Base-by-base conservation (phyloP, 2,329 filamentous ascomycete species). In the Epichloe sibirici region DNA sequence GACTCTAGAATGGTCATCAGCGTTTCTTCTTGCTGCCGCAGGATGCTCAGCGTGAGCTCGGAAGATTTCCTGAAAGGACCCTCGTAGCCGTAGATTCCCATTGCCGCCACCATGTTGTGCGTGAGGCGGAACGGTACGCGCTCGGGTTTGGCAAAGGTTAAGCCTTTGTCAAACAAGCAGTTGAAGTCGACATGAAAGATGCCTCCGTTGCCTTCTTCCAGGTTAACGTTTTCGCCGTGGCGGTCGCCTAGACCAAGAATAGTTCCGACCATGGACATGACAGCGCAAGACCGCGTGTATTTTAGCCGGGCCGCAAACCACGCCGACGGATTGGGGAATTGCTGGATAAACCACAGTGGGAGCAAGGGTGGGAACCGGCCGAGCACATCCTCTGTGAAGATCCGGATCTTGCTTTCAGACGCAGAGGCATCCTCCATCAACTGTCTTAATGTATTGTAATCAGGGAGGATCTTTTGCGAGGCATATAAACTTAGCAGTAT, bases 251-350 rank as follows among this genome's bases (percentile, higher is more conserved):
- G 76, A 0, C 86, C 93, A 4, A 99, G 78, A 48, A 97, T 90
- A 53, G 95, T 94, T 48, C 93, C 93, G 4, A 95, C 89, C 81
- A 99, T 98, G n/a, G 90, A 95, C 90, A 98, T 98, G 59, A 98
- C 93, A 11, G 94, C 93, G 62, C 88, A 91, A 1, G 93, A 95
- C 4, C 93, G 82, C 2, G 93, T 94, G 69, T 97, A 99, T 46
- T 84, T 81, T 45, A 97, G 76, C 7, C 93, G 82, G 9, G 91
- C 90, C 2, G 83, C 79, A 67, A 98, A 94, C 93, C 93, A 99
- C 1, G 85, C 78, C 12, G 88, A 88, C 4, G 94, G 90, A 63
- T 95, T 90, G 0, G 93, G 90, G 64, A 96, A 99, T 60, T 90
- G 89, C 60, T 95, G 87, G 21, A 93, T 82, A 67, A 98, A 99